Percentiles rank a stretch among this genome's conserved stretches.
phyloP scores from a whole-genome alignment of 164 flowering plant species.

The Aristolochia contorta region DNA sequence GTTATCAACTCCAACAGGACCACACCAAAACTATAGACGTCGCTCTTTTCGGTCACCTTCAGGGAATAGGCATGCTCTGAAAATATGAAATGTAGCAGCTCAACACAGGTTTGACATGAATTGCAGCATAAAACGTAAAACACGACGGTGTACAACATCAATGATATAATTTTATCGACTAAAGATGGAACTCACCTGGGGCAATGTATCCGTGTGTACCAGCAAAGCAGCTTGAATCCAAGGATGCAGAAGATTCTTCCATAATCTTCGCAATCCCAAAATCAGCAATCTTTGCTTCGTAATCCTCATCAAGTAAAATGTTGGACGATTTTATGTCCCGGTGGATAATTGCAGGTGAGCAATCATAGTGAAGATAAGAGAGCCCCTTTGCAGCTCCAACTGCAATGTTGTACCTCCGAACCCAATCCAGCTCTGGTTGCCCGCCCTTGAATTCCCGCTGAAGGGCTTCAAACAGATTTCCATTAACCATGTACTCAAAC shows the following conservation, averaged over 20 bases:
- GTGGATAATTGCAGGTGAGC: constrained; percentile 73
- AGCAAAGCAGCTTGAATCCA: constrained; percentile 43
- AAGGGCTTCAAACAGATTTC: constrained; percentile 67
- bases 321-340: constrained; percentile 86
- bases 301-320: constrained; percentile 69
- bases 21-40: constrained; percentile 87
- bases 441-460: constrained; percentile 43
- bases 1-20: constrained; percentile 76
- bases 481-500: constrained; percentile 78
- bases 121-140: neutral
- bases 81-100: neutral
- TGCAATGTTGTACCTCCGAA: constrained; percentile 57
- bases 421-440: constrained; percentile 65
- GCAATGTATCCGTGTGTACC: constrained; percentile 97
- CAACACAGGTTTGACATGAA: neutral
- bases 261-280: constrained; percentile 75
- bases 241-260: constrained; percentile 23
- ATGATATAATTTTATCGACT: too few species aligned
- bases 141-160: too few species aligned
- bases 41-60: constrained; percentile 72
- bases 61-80: constrained; percentile 78
- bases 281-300: constrained; percentile 88
- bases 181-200: constrained; percentile 55
- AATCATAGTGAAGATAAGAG: constrained; percentile 88
- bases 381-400: constrained; percentile 85